Evolutionary conservation across 2,329 filamentous ascomycete genomes (phyloP), one percentile per base, ranked within the genome.

Genomic region (Passalora sequoiae): DNA sequence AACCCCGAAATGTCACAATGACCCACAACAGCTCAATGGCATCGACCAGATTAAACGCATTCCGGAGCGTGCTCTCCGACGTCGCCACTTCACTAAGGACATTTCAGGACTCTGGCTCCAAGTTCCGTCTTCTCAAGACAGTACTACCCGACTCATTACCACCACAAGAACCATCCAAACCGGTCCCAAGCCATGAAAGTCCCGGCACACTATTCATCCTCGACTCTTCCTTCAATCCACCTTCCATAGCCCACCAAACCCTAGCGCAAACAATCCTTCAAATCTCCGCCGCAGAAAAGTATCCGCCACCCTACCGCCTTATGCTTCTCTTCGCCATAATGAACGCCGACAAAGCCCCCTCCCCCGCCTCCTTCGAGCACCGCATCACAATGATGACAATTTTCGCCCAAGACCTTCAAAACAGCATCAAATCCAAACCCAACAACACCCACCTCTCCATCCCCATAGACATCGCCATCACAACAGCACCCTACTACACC

Each of bases 401-500:
- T 0, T 82, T 89, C 53, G 83, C 80, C 2, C 61, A 68, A 37
- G 81, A 84, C 49, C 50, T 78, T 2, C 60, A 65, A 10, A 40
- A 53, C 15, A 44, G 25, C 27, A n/a, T 56, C 3, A 22, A 43
- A 13, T 25, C 39, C 19, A 29, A 53, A 2, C 41, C 33, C 12
- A 40, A 47, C 10, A n/a, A n/a, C n/a, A n/a, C n/a, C n/a, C 3
- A 55, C 50, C 4, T 32, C 63, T 0, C 81, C 4, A 43, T 71
- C 0, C 52, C 67, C 2, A 67, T 75, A 13, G 85, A 89, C 53
- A 74, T 91, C 27, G 84, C 74, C 1, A 72, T 92, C 1, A 87
- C 84, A 0, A 83, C 76, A 25, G 72, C 77, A 56, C 82, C 86
- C 0, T 89, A 83, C 60, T 92, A 91, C 56, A 78, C 79, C 45